Conservation (phyloP, 2,329 filamentous ascomycete genomes). For the Pseudogymnoascus sp. region DNA sequence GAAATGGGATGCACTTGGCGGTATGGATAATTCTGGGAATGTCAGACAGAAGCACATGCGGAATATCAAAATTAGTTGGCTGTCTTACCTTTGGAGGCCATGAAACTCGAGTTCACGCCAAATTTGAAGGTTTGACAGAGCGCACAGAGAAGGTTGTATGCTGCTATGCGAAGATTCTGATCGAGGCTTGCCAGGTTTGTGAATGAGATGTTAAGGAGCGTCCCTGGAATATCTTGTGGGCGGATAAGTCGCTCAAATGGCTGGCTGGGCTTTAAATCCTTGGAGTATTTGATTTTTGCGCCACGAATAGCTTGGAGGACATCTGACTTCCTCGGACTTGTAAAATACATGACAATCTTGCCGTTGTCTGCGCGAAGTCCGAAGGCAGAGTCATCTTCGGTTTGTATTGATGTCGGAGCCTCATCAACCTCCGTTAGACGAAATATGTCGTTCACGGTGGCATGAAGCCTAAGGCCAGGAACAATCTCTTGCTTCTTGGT, state of each 20-base stretch:
- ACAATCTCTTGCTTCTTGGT: constrained; percentile 62
- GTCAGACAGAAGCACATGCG: constrained; percentile 10
- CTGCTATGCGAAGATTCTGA: constrained; percentile 52
- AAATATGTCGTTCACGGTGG: constrained; percentile 64
- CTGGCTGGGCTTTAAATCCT: constrained; percentile 54
- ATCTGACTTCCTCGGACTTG: constrained; percentile 56
- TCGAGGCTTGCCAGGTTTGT: constrained; percentile 60
- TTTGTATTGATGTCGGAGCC: constrained; percentile 55
- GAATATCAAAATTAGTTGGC: neutral
- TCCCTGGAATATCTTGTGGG: constrained; percentile 64
- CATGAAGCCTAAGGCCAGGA: constrained; percentile 52
- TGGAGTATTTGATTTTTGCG: constrained; percentile 58
- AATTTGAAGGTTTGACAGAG: constrained; percentile 64
- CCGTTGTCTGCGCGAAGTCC: constrained; percentile 61
- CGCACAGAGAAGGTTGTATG: constrained; percentile 61
- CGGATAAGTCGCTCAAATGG: constrained; percentile 58
- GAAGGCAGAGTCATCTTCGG: constrained; percentile 61
- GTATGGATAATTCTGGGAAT: constrained; percentile 51
- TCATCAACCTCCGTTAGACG: constrained; percentile 61
- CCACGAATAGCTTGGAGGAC: constrained; percentile 56
- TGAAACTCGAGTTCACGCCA: constrained; percentile 51
- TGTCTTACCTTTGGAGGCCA: constrained; percentile 52
- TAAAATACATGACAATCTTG: constrained; percentile 66
- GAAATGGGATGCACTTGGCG: constrained; percentile 55
- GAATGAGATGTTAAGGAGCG: constrained; percentile 59